Conservation (phyloP, 2,329 filamentous ascomycete species). For the Aureobasidium subglaciale region DNA sequence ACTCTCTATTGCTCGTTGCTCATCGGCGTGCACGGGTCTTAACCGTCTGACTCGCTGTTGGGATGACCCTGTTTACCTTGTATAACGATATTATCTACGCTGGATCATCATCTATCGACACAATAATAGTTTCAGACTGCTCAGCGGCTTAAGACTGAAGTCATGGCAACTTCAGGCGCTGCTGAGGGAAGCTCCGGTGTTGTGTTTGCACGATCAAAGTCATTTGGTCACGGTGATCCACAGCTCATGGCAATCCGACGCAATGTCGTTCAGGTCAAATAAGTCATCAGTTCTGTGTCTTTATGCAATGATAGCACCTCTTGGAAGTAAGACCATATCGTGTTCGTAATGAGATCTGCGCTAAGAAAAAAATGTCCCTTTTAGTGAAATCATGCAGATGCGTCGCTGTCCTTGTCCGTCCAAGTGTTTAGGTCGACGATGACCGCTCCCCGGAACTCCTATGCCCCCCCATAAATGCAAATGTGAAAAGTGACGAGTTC, state of each 20-base stretch:
- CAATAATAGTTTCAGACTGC: too few species aligned
- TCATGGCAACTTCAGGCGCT: too few species aligned
- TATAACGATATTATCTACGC: too few species aligned
- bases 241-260: too few species aligned
- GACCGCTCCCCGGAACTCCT: not conserved
- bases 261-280: not conserved
- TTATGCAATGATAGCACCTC: not conserved
- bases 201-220: too few species aligned
- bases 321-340: too few species aligned
- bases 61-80: not conserved
- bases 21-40: conserved; percentile 1
- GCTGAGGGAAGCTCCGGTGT: too few species aligned
- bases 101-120: too few species aligned
- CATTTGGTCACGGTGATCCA: too few species aligned
- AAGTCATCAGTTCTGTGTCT: not conserved
- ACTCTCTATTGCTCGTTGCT: conserved; percentile 3
- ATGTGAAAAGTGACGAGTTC: not conserved
- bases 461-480: not conserved
- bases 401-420: not conserved
- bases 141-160: too few species aligned
- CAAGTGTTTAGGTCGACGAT: not conserved
- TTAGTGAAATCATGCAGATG: not conserved
- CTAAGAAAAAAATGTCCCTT: not conserved
- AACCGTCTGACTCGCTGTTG: not conserved
- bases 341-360: not conserved